Conservation (phyloP, 2,329 filamentous ascomycete genomes). For the Talaromyces sp. region DNA sequence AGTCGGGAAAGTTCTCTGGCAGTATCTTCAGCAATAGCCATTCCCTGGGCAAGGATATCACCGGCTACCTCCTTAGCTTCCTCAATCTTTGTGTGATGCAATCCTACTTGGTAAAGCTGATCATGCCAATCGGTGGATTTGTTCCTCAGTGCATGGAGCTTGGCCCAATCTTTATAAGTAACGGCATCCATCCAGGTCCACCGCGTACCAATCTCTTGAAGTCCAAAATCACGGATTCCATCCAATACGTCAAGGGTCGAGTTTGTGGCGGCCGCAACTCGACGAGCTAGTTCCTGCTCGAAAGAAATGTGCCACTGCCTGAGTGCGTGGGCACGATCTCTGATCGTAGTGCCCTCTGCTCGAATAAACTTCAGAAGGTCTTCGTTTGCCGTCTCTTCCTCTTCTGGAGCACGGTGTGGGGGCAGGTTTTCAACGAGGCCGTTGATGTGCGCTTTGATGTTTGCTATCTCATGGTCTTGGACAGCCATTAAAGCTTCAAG, state of each 20-base stretch:
- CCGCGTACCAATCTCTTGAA: constrained; percentile 84
- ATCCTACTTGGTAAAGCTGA: constrained; percentile 71
- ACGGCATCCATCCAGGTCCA: constrained; percentile 96
- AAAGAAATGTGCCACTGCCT: constrained; percentile 70
- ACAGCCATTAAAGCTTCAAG: constrained; percentile 63
- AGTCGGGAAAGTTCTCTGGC: constrained; percentile 74
- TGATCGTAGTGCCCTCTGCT: constrained; percentile 64
- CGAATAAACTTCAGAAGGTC: constrained; percentile 55
- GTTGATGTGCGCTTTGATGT: constrained; percentile 63
- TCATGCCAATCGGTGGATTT: constrained; percentile 79
- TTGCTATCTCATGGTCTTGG: constrained; percentile 56
- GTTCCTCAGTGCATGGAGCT: constrained; percentile 81
- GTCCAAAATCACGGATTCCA: constrained; percentile 71
- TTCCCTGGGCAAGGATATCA: constrained; percentile 69
- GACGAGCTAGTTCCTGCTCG: constrained; percentile 60
- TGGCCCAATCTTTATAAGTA: constrained; percentile 95
- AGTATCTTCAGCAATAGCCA: constrained; percentile 70
- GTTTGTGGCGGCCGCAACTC: constrained; percentile 67
- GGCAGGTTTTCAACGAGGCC: constrained; percentile 50
- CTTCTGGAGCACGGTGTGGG: constrained; percentile 49
- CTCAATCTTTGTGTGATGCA: constrained; percentile 64
- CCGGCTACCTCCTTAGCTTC: constrained; percentile 62
- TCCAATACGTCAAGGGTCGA: constrained; percentile 78
- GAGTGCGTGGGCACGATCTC: constrained; percentile 69
- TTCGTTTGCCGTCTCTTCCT: constrained; percentile 48